Evolutionary conservation across 129 eudicot genomes (phyloP).

Genomic region (Tagetes erecta): DNA sequence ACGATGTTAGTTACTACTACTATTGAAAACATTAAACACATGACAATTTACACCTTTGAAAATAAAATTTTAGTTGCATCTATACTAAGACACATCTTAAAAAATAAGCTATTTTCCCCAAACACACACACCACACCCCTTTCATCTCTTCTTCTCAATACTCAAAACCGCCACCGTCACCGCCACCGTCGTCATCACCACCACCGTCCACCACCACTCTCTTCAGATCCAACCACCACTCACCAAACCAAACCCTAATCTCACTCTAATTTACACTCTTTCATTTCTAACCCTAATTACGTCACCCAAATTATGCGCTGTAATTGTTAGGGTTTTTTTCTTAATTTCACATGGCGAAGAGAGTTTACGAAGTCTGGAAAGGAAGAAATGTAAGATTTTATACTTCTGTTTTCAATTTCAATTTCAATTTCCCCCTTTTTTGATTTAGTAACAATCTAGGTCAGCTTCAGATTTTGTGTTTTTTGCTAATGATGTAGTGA

Average conservation of each 20-base stretch:
- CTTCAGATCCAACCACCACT: slow-evolving; percentile 16
- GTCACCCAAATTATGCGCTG: slow-evolving; percentile 40
- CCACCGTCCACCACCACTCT: slow-evolving; percentile 25
- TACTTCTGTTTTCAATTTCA: slow-evolving; percentile 6
- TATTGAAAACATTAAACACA: too few relatives aligned
- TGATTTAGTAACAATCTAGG: neutral
- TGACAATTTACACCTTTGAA: too few relatives aligned
- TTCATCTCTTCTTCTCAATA: slow-evolving; percentile 3
- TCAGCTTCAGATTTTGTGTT: slow-evolving; percentile 22
- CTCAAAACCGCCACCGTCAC: slow-evolving; percentile 25
- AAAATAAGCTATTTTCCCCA: slow-evolving; percentile 11
- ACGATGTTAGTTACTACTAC: too few relatives aligned
- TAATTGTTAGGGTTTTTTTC: slow-evolving; percentile 30
- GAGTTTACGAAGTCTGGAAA: slow-evolving; percentile 85
- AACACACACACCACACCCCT: slow-evolving; percentile 12
- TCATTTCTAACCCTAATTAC: neutral
- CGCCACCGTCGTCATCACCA: neutral
- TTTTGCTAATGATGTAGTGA: neutral
- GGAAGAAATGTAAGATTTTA: slow-evolving; percentile 83
- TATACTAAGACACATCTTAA: too few relatives aligned
- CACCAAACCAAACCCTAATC: neutral
- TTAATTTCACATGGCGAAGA: slow-evolving; percentile 62
- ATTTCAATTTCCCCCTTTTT: neutral
- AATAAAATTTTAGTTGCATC: too few relatives aligned
- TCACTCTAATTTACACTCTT: neutral